phyloP scores from a whole-genome alignment of 176 grass and related monocot genomes.

The Sorghum bicolor region Sorghum_bicolor_NCBIv3 NC_012875.2:53795501-53796000 shows the following conservation, averaged over 20 bases:
- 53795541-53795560: background rate
- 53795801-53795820: background rate
- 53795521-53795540: background rate
- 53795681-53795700: background rate
- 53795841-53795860: background rate
- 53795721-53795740: background rate
- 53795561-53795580: background rate
- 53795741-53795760: constrained; percentile 1
- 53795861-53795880: background rate
- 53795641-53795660: background rate
- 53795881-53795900: background rate
- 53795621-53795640: background rate
- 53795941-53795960: constrained; percentile 32
- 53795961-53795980: constrained; percentile 31
- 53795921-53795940: constrained; percentile 58
- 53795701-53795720: constrained; percentile 10
- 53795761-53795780: constrained; percentile 3
- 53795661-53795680: background rate
- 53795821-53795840: background rate
- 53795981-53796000: constrained; percentile 60
- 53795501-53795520: constrained; percentile 8
- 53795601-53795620: background rate
- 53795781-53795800: background rate
- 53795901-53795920: constrained; percentile 12
- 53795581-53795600: background rate